phyloP scores from a whole-genome alignment of 2,329 filamentous ascomycete species.

The Fusarium lateritium region DNA sequence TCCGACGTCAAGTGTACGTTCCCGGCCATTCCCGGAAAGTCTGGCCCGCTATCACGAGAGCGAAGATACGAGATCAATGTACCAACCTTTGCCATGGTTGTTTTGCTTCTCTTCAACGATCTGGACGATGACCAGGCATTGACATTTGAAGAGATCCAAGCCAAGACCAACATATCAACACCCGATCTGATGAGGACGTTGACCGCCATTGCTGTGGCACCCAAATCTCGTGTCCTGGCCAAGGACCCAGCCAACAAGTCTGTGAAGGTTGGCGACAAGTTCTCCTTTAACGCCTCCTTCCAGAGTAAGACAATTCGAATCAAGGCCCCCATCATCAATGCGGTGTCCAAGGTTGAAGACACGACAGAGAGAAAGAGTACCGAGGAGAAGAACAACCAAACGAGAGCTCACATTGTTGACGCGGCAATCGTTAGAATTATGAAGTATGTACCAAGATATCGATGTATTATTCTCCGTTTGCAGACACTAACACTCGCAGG shows the following conservation, averaged over 20 bases:
- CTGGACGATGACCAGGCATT: conserved; percentile 67
- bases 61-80: conserved; percentile 92
- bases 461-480: no score
- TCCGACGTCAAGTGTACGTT: conserved; percentile 89
- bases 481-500: conserved; percentile 58
- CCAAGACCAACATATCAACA: conserved; percentile 82
- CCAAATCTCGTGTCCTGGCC: conserved; percentile 84
- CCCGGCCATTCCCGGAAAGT: conserved; percentile 79
- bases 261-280: conserved; percentile 82
- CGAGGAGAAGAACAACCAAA: conserved; percentile 82
- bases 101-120: conserved; percentile 91
- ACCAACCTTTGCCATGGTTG: conserved; percentile 92
- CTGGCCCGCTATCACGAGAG: conserved; percentile 71
- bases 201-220: conserved; percentile 84
- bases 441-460: conserved; percentile 75
- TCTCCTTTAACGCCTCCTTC: conserved; percentile 87
- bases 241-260: conserved; percentile 87
- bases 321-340: conserved; percentile 88
- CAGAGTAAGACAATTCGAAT: conserved; percentile 87
- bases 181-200: conserved; percentile 83
- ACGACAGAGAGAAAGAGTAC: conserved; percentile 77
- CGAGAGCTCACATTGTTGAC: conserved; percentile 79
- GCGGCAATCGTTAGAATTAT: conserved; percentile 86
- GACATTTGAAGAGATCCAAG: conserved; percentile 84
- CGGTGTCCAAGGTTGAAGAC: conserved; percentile 87